Evolutionary conservation across 306 rosid species (phyloP).

Genomic region (Quercus engelmannii): DNA sequence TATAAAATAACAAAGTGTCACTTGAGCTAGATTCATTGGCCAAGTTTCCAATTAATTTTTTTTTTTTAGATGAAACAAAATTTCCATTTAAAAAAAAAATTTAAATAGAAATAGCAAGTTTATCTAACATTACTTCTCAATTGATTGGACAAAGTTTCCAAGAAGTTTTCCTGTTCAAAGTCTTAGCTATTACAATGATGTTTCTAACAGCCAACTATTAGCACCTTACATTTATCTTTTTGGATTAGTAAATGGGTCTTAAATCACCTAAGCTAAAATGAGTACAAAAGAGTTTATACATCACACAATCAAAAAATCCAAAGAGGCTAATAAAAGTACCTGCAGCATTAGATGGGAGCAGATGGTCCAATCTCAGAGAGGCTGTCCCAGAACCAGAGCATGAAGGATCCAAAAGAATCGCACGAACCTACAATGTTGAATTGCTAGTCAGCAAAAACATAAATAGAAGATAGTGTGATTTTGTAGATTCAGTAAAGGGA

Average conservation of each 20-base stretch:
- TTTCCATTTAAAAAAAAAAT: neutral
- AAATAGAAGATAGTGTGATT: neutral
- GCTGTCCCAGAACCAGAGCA: slow-evolving; percentile 94
- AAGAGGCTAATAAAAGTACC: slow-evolving; percentile 34
- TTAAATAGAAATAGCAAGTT: neutral
- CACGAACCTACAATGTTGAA: slow-evolving; percentile 48
- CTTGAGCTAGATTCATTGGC: too few relatives aligned
- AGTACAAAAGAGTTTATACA: neutral
- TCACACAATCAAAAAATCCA: neutral
- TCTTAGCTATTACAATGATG: neutral
- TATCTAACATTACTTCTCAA: neutral
- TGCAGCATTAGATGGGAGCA: slow-evolving; percentile 75
- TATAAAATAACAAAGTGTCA: too few relatives aligned
- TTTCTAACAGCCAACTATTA: neutral
- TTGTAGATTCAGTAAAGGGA: neutral
- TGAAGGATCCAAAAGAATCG: slow-evolving; percentile 90
- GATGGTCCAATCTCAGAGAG: slow-evolving; percentile 73
- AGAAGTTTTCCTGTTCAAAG: neutral
- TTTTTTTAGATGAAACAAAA: too few relatives aligned
- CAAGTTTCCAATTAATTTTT: too few relatives aligned
- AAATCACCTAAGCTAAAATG: too few relatives aligned
- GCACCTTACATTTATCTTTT: neutral
- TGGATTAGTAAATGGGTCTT: too few relatives aligned
- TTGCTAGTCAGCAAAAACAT: neutral
- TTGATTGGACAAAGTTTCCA: neutral